Base-by-base conservation (phyloP, 441 rosid species). In the Geranium incanum region DNA sequence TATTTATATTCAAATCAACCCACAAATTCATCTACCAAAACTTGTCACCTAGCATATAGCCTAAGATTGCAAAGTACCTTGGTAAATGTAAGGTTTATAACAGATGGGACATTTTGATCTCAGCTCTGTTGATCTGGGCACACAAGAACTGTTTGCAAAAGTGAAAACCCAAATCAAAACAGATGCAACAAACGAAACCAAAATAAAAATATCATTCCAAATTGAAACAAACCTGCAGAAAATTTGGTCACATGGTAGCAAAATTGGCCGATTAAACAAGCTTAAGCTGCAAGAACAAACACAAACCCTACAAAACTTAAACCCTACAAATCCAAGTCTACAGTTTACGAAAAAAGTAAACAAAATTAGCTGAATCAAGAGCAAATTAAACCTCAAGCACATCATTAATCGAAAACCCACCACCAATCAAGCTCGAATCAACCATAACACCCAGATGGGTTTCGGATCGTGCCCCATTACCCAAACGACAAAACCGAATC, bases 171-270 rank as follows among this genome's bases (percentile, higher is more conserved):
- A 68, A 68, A 5, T 64, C 41, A 15, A 69, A 41, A 18, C 5
- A 3, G 1, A 2, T n/a, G 48, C 3, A n/a, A 5, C 50, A 66
- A 18, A 15, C 50, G 11, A 43, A 41, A 16, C 0, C 41, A 9
- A 72, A 6, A 43, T 7, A 43, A 43, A 6, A 6, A 43, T 1
- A 11, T 43, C 50, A 57, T 18, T 16, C 64, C 6, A 57, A 16
- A 18, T 5, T 16, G 6, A 28, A 33, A 71, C 85, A 21, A 68
- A 87, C 92, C 78, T 71, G 97, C 96, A 93, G 75, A 93, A 87
- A 69, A 91, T 71, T 75, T 93, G 98, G 41, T 88, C 84, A 71
- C 98, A 91, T 13, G 97, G 91, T 45, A 93, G 89, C 86, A 91
- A 74, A 75, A 75, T 68, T 0, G 98, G 94, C 5, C 74, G 78